These are phyloP conservation scores for Boehmeria nivea DNA, from an alignment of 306 rosid genomes.

Conservation along the genomic window DNA sequence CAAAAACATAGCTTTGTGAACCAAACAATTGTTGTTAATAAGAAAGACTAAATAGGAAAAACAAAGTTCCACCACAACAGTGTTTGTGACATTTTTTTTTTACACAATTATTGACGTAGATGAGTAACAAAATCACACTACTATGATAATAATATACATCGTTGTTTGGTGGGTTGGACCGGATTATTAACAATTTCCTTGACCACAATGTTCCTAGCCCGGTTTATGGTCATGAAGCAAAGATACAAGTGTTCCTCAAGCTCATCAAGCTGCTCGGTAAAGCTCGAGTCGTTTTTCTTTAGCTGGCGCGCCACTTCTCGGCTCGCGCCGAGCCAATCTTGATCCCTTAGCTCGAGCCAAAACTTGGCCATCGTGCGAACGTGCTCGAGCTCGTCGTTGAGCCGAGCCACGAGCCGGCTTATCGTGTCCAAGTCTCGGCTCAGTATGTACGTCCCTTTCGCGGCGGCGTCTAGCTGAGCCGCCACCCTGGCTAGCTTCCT, in stretches of 20 bases:
- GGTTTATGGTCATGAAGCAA: conserved; percentile 78
- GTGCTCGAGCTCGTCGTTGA: conserved; percentile 60
- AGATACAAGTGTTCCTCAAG: conserved; percentile 78
- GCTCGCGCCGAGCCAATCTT: conserved; percentile 29
- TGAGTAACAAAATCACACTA: no score
- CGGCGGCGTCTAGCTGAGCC: conserved; percentile 56
- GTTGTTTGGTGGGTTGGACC: not conserved
- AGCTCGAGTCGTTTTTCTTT: conserved; percentile 38
- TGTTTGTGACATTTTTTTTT: no score
- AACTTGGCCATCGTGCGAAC: conserved; percentile 31
- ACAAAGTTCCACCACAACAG: no score
- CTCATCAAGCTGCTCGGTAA: conserved; percentile 55
- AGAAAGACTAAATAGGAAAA: no score
- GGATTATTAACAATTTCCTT: conserved; percentile 36
- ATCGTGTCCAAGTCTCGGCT: conserved; percentile 62
- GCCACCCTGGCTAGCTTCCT: conserved; percentile 20
- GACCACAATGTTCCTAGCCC: conserved; percentile 63
- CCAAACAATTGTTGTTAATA: no score
- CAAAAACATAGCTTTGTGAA: no score
- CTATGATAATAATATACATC: not conserved
- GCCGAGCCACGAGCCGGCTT: conserved; percentile 49
- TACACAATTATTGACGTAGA: no score
- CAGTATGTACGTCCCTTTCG: conserved; percentile 63
- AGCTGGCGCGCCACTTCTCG: conserved; percentile 47
- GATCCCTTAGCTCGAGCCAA: conserved; percentile 49